Evolutionary conservation across 495 filamentous ascomycete genomes (phyloP), one percentile per base, ranked within the genome.

Genomic region (Neurospora sp.): DNA sequence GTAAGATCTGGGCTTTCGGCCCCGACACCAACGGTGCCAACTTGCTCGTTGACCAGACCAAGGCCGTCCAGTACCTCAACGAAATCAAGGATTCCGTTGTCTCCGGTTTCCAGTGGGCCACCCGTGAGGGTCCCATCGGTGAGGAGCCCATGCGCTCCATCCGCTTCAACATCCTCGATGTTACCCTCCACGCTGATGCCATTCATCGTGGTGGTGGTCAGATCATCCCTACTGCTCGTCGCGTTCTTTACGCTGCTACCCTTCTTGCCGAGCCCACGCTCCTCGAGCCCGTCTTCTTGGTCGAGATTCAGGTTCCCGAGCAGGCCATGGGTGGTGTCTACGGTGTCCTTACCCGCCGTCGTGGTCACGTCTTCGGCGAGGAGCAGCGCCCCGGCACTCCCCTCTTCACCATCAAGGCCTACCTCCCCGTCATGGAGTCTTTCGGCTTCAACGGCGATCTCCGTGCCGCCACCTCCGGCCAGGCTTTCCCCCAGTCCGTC

Each of bases 21-120:
- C 96, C 96, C 78, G 96, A 99, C 84, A 97, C 94, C 81, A 94
- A 86, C 81, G 96, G 96, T 85, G 93, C 96, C 90, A 99, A 99
- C 88, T 86, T 99, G 90, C 87, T 99, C 75, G 91, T 99, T 80
- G 96, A 99, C 85, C 96, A 98, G 91, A 97, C 95, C 87, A 99
- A 99, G 93, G 96, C 96, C 79, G 96, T 99, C 74, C 96, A 99
- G 88, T 99, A 98, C 91, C 88, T 99, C 74, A 95, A 95, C 88
- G 96, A 99, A 92, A 99, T 99, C 90, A 99, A 99, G 91, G 96
- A 99, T 78, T 98, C 96, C 75, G 92, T 99, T 78, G 95, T 98
- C 78, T 99, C 96, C 79, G 96, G 96, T 88, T 99, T 99, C 93
- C 96, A 99, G 85, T 98, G 96, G 96, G 96, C 96, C 72, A 93